A percentile compares a stretch with the other conserved stretches of the same genome.
Evolutionary conservation across 805 yeast genomes (phyloP).

Genomic region (Metschnikowia baotianmanensis): DNA sequence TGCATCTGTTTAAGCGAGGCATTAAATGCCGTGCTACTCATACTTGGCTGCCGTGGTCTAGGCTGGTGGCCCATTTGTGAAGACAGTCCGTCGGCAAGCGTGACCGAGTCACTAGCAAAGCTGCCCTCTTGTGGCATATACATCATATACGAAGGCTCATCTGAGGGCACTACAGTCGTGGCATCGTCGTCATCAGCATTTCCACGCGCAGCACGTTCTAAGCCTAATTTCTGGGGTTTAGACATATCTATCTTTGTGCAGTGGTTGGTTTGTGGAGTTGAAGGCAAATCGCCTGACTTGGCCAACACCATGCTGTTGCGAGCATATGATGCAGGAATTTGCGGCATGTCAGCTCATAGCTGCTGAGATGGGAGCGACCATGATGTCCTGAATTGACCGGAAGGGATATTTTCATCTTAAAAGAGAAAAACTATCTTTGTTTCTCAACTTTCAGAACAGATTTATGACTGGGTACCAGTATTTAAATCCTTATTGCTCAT

Average conservation of each 20-base stretch:
- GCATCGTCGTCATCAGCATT: constrained; percentile 14
- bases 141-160: constrained; percentile 20
- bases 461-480: no score
- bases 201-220: neutral
- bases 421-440: no score
- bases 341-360: no score
- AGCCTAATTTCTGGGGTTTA: constrained; percentile 2
- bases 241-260: constrained; percentile 2
- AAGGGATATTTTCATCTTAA: no score
- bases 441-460: no score
- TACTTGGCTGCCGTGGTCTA: constrained; percentile 17
- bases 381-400: no score
- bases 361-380: no score
- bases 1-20: constrained; percentile 70
- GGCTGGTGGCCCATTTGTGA: constrained; percentile 8
- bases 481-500: no score
- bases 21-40: constrained; percentile 30
- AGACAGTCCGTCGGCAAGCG: constrained; percentile 30
- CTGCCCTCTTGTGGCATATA: constrained; percentile 35
- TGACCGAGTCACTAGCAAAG: constrained; percentile 26
- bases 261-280: constrained; percentile 2
- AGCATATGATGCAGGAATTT: constrained; percentile 5
- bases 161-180: constrained; percentile 11
- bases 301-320: constrained; percentile 3
- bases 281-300: constrained; percentile 7